Evolutionary conservation across 2,329 filamentous ascomycete species (phyloP).

Genomic region (Madurella mycetomatis): DNA sequence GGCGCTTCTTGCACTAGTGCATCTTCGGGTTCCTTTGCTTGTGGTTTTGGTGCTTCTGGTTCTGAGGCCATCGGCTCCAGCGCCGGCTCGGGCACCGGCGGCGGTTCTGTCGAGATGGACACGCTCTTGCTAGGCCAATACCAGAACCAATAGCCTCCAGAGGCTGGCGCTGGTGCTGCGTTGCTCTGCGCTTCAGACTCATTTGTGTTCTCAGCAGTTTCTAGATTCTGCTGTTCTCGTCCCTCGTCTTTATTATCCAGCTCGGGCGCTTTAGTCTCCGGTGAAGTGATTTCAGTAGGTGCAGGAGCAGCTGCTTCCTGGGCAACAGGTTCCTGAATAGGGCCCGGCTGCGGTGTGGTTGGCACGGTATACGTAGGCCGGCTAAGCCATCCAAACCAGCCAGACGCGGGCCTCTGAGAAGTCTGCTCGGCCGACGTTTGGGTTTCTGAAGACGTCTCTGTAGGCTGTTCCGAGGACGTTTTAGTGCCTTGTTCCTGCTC

Average conservation of each 20-base stretch:
- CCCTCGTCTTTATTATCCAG: conserved; percentile 19
- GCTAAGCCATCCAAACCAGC: conserved; percentile 54
- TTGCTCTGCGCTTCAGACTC: conserved; percentile 10
- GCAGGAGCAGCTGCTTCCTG: background rate
- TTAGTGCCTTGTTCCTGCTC: background rate
- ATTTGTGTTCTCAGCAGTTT: conserved; percentile 2
- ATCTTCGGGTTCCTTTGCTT: conserved; percentile 35
- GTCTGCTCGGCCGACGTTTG: background rate
- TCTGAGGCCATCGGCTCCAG: background rate
- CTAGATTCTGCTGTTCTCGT: conserved; percentile 20
- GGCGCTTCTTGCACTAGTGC: conserved; percentile 42
- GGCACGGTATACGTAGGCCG: conserved; percentile 24
- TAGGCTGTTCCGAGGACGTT: background rate
- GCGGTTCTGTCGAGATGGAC: conserved; percentile 4
- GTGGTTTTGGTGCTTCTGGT: conserved; percentile 11
- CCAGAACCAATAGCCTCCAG: conserved; percentile 34
- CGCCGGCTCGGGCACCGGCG: conserved; percentile 4
- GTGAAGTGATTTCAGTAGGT: background rate
- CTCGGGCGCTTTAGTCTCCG: conserved; percentile 12
- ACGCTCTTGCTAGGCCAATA: conserved; percentile 29
- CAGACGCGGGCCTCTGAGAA: conserved; percentile 34
- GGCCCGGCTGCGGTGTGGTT: background rate
- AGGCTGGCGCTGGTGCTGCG: conserved; percentile 4
- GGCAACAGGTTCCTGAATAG: conserved; percentile 23
- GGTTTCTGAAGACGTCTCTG: background rate